These are phyloP conservation scores for Epicoccum sorghinum DNA, from an alignment of 2,329 filamentous ascomycete genomes.

Conservation along the genomic window DNA sequence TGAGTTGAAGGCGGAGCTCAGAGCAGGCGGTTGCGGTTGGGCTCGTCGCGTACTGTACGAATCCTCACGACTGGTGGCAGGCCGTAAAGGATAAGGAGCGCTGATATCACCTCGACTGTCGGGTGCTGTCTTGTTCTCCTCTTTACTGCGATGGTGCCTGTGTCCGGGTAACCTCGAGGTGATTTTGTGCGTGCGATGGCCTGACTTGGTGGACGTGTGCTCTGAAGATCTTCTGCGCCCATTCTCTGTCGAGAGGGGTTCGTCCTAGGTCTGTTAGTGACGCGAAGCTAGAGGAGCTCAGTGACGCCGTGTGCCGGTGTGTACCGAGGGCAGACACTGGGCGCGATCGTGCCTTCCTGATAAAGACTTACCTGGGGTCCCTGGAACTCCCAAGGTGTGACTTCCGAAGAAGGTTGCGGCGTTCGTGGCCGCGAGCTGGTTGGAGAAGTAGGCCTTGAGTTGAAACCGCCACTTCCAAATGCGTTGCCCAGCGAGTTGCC, in stretches of 20 bases:
- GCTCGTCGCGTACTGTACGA: slow-evolving; percentile 56
- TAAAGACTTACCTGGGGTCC: slow-evolving; percentile 70
- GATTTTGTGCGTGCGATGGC: slow-evolving; percentile 64
- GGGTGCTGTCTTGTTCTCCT: slow-evolving; percentile 54
- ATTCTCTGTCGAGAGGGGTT: slow-evolving; percentile 41
- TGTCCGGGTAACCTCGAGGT: slow-evolving; percentile 62
- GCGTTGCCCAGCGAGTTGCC: slow-evolving; percentile 82
- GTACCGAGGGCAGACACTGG: neutral
- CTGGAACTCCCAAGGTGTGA: slow-evolving; percentile 97
- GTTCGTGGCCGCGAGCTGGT: slow-evolving; percentile 78
- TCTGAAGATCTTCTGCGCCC: slow-evolving; percentile 44
- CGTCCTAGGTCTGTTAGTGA: slow-evolving; percentile 32
- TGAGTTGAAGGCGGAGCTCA: slow-evolving; percentile 58
- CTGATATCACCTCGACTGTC: slow-evolving; percentile 43
- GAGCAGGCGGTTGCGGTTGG: slow-evolving; percentile 55
- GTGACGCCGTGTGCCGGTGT: neutral
- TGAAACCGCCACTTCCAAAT: slow-evolving; percentile 53
- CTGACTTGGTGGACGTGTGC: slow-evolving; percentile 54
- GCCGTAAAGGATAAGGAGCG: slow-evolving; percentile 65
- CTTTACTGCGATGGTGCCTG: slow-evolving; percentile 70
- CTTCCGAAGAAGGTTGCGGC: slow-evolving; percentile 87
- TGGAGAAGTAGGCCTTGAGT: slow-evolving; percentile 69
- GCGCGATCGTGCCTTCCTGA: neutral
- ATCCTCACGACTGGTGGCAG: slow-evolving; percentile 78
- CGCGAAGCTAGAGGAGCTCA: neutral